Evolutionary conservation across 2,329 filamentous ascomycete genomes (phyloP), one percentile per base, ranked within the genome.

Genomic region (Talaromyces islandicus): DNA sequence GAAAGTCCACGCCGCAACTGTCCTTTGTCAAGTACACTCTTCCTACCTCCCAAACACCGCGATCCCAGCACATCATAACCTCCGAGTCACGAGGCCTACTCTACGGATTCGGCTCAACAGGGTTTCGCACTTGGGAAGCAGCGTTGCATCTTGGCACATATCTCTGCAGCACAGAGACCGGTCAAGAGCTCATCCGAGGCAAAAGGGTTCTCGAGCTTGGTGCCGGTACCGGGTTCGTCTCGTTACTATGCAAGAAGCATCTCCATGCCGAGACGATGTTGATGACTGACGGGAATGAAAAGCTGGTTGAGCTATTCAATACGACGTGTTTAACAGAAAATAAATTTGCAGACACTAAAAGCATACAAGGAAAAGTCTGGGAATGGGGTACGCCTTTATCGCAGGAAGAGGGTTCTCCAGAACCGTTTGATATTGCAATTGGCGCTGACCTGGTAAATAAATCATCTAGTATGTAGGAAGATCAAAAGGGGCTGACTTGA

Each of bases 1-100:
- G 11, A 46, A 46, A 46, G 24, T 29, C 48, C 21, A 89, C 85
- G 25, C 90, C 92, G 74, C 71, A 86, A 67, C 89, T 89, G 70
- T 85, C 85, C 32, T 88, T 88, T 70, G 89, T 95, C 60, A 91
- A 88, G 41, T 96, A 95, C 70, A 80, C 77, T 25, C 75, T 71
- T 29, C 74, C 77, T 21, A 74, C 70, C 30, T 73, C 76, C 27
- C 50, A 6, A 52, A 29, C 17, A 19, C n/a, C 21, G 25, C 54
- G 25, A 41, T 56, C 38, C 53, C 52, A 19, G 43, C 19, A 57
- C 21, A 73, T 70, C 57, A 74, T 67, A 64, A 78, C 65, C 54
- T 87, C 65, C 81, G 84, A 64, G 73, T 87, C 58, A 71, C 86
- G 63, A 79, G 87, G 73, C 71, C 78, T 71, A 73, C 83, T 67